Percentiles rank a stretch among this genome's conserved stretches.
Conservation (phyloP, 2,329 filamentous ascomycete species). For the Malbranchea cinnamomea region DNA sequence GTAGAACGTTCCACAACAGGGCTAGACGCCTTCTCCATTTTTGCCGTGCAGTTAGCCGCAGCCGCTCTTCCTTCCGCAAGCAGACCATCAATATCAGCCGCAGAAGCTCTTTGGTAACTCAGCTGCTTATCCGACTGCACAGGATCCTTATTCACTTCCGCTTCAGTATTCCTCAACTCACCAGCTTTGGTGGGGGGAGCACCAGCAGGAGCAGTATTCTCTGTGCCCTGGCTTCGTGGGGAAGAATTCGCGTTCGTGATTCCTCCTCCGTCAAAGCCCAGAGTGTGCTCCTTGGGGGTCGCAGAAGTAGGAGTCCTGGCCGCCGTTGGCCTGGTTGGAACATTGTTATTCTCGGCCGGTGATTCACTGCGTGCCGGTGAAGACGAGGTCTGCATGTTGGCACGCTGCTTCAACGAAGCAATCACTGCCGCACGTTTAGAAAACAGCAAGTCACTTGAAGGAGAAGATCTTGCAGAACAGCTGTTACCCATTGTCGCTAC, state of each 20-base stretch:
- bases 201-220: too few relatives aligned
- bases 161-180: background rate
- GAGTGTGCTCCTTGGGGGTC: background rate
- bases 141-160: background rate
- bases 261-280: background rate
- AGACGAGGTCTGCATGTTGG: background rate
- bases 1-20: background rate
- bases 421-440: conserved; percentile 4
- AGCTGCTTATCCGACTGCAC: background rate
- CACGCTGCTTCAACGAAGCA: conserved; percentile 1
- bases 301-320: background rate
- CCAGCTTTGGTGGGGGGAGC: background rate
- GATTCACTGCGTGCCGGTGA: conserved; percentile 4
- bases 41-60: conserved; percentile 9
- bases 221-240: too few relatives aligned
- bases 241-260: background rate
- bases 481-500: too few relatives aligned
- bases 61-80: conserved; percentile 12
- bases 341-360: background rate
- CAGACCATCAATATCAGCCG: conserved; percentile 10
- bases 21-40: conserved; percentile 7
- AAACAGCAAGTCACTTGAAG: conserved; percentile 2
- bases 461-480: too few relatives aligned
- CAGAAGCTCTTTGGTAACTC: conserved; percentile 5
- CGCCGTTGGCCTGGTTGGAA: background rate